Conservation (phyloP, 2,329 filamentous ascomycete genomes). For the Penicillium sp. region DNA sequence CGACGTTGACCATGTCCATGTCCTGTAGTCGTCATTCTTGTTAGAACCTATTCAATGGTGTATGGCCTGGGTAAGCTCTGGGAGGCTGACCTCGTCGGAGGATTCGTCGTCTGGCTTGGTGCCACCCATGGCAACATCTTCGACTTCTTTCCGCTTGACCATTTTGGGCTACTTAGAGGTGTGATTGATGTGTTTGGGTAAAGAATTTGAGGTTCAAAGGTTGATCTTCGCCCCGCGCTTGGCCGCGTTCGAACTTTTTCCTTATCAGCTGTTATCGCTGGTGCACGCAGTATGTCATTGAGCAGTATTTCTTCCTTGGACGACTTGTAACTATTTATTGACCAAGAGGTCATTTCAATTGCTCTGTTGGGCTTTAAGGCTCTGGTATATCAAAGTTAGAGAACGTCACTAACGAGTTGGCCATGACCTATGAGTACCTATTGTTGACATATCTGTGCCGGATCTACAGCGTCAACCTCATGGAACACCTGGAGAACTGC, state of each 20-base stretch:
- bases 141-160: conserved; percentile 50
- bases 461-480: no score
- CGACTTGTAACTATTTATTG: background rate
- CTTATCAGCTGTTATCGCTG: conserved; percentile 25
- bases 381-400: no score
- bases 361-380: no score
- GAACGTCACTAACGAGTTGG: no score
- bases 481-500: no score
- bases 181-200: background rate
- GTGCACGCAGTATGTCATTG: background rate
- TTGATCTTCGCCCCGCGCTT: conserved; percentile 16
- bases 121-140: conserved; percentile 44
- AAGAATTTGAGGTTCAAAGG: conserved; percentile 6
- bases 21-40: conserved; percentile 55
- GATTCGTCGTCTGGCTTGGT: conserved; percentile 40
- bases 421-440: no score
- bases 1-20: conserved; percentile 86
- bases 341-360: no score
- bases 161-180: conserved; percentile 34
- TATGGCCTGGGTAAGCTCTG: background rate
- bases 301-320: background rate
- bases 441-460: no score
- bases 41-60: conserved; percentile 10
- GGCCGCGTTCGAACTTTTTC: conserved; percentile 26
- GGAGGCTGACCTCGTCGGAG: conserved; percentile 39